Conservation (phyloP, 2,329 filamentous ascomycete species). For the Nemania abortiva region DNA sequence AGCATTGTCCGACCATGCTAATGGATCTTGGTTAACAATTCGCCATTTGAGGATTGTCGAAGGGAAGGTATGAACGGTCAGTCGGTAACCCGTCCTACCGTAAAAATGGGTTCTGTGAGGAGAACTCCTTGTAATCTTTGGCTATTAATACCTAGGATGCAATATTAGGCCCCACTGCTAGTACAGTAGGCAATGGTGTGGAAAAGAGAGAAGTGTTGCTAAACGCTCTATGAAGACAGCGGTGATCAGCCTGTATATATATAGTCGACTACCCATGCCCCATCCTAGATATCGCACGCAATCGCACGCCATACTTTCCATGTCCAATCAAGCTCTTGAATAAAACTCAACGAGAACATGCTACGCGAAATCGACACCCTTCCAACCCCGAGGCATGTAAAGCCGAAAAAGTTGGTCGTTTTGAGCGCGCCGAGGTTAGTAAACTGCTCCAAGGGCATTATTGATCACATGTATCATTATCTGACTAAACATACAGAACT, state of each 20-base stretch:
- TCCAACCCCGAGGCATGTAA: conserved; percentile 49
- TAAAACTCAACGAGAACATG: conserved; percentile 44
- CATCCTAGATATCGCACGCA: conserved; percentile 16
- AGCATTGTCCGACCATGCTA: conserved; percentile 5
- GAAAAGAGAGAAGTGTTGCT: neutral
- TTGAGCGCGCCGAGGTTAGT: conserved; percentile 55
- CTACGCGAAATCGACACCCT: conserved; percentile 53
- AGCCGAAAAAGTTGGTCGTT: conserved; percentile 54
- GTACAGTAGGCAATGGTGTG: neutral
- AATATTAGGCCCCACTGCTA: neutral
- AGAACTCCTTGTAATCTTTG: neutral
- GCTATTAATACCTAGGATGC: neutral
- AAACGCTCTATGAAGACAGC: neutral
- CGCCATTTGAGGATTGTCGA: neutral
- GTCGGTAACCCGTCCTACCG: neutral
- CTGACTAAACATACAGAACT: conserved; percentile 45
- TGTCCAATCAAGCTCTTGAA: conserved; percentile 5
- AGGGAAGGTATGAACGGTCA: neutral
- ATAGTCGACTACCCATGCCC: neutral
- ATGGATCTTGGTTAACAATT: neutral
- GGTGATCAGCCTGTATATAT: conserved; percentile 11
- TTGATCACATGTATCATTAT: conserved; percentile 9
- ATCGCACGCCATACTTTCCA: conserved; percentile 25
- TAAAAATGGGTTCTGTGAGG: neutral
- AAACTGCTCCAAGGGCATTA: neutral